Percentiles rank a stretch among this genome's conserved stretches.
phyloP scores from a whole-genome alignment of 2,329 filamentous ascomycete genomes.

The Karstenula rhodostoma region DNA sequence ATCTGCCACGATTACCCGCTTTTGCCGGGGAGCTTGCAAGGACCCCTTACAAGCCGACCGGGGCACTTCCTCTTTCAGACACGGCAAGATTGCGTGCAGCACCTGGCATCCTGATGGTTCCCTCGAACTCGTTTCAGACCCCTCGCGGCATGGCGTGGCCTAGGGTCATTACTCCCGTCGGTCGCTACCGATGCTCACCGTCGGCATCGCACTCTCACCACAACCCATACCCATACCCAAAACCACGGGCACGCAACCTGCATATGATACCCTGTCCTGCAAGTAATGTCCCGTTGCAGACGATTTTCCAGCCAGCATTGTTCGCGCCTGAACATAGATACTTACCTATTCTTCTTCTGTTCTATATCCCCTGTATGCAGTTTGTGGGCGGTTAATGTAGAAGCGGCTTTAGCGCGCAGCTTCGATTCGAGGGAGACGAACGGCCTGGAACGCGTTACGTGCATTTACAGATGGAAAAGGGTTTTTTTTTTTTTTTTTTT shows the following conservation, averaged over 20 bases:
- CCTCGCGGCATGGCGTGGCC: conserved; percentile 27
- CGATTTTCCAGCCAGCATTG: conserved; percentile 6
- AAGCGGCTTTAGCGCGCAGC: background rate
- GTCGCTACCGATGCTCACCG: conserved; percentile 4
- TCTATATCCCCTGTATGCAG: conserved; percentile 12
- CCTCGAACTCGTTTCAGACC: conserved; percentile 31
- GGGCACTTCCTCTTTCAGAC: conserved; percentile 39
- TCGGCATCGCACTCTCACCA: background rate
- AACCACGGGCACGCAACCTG: conserved; percentile 2
- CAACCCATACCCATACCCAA: background rate
- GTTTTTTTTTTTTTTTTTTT: too few species aligned
- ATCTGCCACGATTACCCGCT: conserved; percentile 39
- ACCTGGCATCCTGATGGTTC: conserved; percentile 23
- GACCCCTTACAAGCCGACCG: conserved; percentile 42
- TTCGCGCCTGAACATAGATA: conserved; percentile 10
- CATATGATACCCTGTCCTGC: conserved; percentile 19
- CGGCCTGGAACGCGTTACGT: background rate
- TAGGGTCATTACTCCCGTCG: conserved; percentile 24
- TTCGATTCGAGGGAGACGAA: background rate
- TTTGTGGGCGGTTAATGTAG: background rate
- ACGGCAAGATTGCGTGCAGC: conserved; percentile 34
- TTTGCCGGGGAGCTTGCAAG: conserved; percentile 43
- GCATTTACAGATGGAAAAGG: background rate
- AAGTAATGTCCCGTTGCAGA: conserved; percentile 14
- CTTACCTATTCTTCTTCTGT: conserved; percentile 1